Base-by-base conservation (phyloP, 2,329 filamentous ascomycete genomes). In the Aspergillus ibericus region DNA sequence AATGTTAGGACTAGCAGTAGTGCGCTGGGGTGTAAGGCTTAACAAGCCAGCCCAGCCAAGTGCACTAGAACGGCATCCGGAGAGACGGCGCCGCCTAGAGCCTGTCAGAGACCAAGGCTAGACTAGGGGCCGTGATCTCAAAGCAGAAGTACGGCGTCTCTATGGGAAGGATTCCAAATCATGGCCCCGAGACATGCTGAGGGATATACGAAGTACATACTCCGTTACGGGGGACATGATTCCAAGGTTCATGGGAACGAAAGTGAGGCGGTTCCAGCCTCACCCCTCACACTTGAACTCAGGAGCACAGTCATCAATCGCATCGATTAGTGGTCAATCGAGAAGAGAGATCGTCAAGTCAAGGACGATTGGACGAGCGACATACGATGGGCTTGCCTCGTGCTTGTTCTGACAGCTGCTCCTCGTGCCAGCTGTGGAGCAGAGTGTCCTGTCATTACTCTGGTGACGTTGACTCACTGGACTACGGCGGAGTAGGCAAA, bases 211-310 rank as follows among this genome's bases (percentile, higher is more conserved):
- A 12, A 38, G 32, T 9, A 32, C 10, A n/a, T n/a, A n/a, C n/a
- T n/a, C n/a, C n/a, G n/a, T 3, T 25, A 25, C 22, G 9, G 32
- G 3, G 18, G 29, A 35, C 35, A 29, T 15, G 18, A 22, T 50
- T 51, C 5, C 15, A 34, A 18, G 20, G 44, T 48, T 48, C 25
- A 12, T 16, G 48, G 16, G 20, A 16, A 44, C 27, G 52, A 44
- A 44, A 53, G 55, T 59, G 58, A 59, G 54, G 58, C 53, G 44
- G 48, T 46, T 47, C 32, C 35, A 49, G 42, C 49, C 53, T 57
- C 58, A 49, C 54, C 34, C 48, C 22, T 27, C 5, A 27, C 36
- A 16, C n/a, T 32, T 27, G 16, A 53, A 32, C 27, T 32, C 44
- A 16, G 42, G 15, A 47, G 16, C 15, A 20, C 22, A 25, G 42